Base-by-base conservation (phyloP, 371 early-diverging fungal genomes). In the Rhizopus sp. region DNA sequence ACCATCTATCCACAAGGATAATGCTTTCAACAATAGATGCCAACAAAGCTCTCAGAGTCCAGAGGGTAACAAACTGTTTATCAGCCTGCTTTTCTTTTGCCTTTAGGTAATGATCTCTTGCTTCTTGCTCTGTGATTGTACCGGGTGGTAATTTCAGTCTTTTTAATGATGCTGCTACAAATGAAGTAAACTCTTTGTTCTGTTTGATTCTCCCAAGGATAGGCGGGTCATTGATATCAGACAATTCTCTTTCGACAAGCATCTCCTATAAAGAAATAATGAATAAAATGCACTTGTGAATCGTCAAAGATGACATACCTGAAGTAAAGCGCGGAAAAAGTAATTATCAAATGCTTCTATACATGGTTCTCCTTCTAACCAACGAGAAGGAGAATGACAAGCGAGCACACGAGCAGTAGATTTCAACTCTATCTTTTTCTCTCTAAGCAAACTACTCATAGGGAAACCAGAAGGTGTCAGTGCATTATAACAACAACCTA, bases 401-500 rank as follows among this genome's bases (percentile, higher is more conserved):
- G 94, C 92, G 16, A 88, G 68, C 75, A 90, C 93, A 44, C 87
- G 82, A 4, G 91, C 88, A 13, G 91, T 88, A 12, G 82, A 83
- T 6, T 90, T 69, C 7, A 64, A 44, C 12, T 77, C 72, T 17
- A 58, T 51, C 8, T 61, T 63, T 5, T 64, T 47, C 7, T 61
- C 56, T 13, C 66, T 63, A 4, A 72, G 32, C 45, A 62, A 68
- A 0, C 34, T 0, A 23, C 84, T 83, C 69, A 92, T 69, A 5
- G 93, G 93, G 57, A 88, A 92, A 5, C 89, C 90, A 7, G 59
- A 32, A 47, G 86, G 80, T 0, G 87, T 71, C 13, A 90, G 62
- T 45, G 76, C 83, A 73, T 95, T 91, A 66, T 95, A 93, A 69
- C 94, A 95, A 73, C 95, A 95, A 0, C 92, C 90, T 6, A 94